These are phyloP conservation scores for Drosera capensis DNA, from an alignment of 148 eudicot species.

Conservation along the genomic window DNA sequence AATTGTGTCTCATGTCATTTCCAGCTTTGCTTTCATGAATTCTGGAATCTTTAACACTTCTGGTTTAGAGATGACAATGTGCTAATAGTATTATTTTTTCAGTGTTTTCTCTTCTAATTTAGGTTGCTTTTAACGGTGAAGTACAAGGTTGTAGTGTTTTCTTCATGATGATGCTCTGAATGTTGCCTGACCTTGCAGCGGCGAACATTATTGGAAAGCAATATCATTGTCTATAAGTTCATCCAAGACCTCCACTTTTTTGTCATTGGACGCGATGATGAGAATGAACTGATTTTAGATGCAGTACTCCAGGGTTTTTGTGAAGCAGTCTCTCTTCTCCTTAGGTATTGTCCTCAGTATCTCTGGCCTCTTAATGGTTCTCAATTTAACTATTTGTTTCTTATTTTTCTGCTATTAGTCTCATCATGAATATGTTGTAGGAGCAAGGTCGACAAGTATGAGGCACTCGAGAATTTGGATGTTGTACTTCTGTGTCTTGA, in stretches of 20 bases:
- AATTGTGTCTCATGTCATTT: too few relatives aligned
- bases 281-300: slow-evolving; percentile 73
- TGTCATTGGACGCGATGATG: slow-evolving; percentile 92
- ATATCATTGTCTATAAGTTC: slow-evolving; percentile 69
- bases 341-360: slow-evolving; percentile 37
- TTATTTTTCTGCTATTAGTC: background rate
- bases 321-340: slow-evolving; percentile 71
- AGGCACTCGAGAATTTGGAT: slow-evolving; percentile 84
- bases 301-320: slow-evolving; percentile 81
- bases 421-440: slow-evolving; percentile 12
- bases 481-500: slow-evolving; percentile 75
- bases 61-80: too few relatives aligned
- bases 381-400: background rate
- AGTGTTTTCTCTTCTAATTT: too few relatives aligned
- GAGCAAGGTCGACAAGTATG: slow-evolving; percentile 63
- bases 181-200: slow-evolving; percentile 40
- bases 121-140: too few relatives aligned
- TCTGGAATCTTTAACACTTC: too few relatives aligned
- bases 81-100: too few relatives aligned
- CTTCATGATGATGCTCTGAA: too few relatives aligned
- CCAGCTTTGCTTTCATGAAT: too few relatives aligned
- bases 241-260: slow-evolving; percentile 87
- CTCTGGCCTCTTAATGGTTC: background rate
- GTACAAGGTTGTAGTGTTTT: too few relatives aligned
- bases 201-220: slow-evolving; percentile 79